Evolutionary conservation across 345 rosid genomes (phyloP).

Genomic region (Euclidium syriacum): DNA sequence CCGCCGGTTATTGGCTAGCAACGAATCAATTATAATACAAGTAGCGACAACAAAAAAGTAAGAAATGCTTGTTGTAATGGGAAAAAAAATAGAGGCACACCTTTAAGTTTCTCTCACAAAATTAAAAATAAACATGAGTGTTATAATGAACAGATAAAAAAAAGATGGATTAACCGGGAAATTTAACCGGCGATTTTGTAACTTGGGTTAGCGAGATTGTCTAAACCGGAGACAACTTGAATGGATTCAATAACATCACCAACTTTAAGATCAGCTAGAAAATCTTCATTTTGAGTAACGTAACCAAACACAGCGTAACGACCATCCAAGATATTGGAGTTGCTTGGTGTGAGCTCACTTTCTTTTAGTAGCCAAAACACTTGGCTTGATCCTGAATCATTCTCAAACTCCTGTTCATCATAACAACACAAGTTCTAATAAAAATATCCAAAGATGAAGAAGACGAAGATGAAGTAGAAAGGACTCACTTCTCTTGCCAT

Average conservation of each 20-base stretch:
- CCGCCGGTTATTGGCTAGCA: no score
- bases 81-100: not conserved
- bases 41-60: no score
- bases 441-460: not conserved
- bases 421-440: not conserved
- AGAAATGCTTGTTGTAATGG: no score
- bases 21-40: no score
- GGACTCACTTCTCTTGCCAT: constrained; percentile 96
- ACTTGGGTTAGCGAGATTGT: constrained; percentile 89
- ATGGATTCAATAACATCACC: constrained; percentile 90
- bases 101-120: constrained; percentile 10
- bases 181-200: constrained; percentile 92
- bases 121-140: not conserved
- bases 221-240: constrained; percentile 88
- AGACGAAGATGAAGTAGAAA: not conserved
- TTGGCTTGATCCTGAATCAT: constrained; percentile 94
- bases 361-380: constrained; percentile 95
- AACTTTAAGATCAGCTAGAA: constrained; percentile 90
- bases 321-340: constrained; percentile 93
- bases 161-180: not conserved
- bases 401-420: constrained; percentile 73
- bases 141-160: not conserved
- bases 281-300: constrained; percentile 77
- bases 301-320: constrained; percentile 95
- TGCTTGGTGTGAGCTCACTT: constrained; percentile 96